These are phyloP conservation scores for Saccharomyces hybrid DNA, from an alignment of 1,139 yeast species.

Conservation along the genomic window DNA sequence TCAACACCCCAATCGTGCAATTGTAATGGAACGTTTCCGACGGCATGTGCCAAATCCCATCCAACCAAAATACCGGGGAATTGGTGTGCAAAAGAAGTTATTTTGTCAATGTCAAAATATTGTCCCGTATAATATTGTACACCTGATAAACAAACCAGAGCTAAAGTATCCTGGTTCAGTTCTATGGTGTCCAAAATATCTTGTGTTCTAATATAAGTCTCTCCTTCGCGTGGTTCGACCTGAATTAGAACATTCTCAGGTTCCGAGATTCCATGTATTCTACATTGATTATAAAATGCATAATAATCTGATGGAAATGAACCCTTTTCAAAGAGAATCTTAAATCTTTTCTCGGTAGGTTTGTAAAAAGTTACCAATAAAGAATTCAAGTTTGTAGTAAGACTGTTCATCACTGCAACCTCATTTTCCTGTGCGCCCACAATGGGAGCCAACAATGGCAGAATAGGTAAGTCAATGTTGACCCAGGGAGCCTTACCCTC, in stretches of 20 bases:
- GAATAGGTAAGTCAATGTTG: constrained; percentile 68
- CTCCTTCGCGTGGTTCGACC: constrained; percentile 48
- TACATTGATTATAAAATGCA: constrained; percentile 69
- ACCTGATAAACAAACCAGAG: constrained; percentile 37
- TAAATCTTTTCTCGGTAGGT: constrained; percentile 52
- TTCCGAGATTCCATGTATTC: constrained; percentile 43
- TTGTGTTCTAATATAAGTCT: constrained; percentile 50
- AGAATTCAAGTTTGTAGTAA: constrained; percentile 75
- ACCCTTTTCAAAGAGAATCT: constrained; percentile 73
- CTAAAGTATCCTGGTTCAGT: constrained; percentile 51
- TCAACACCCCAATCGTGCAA: constrained; percentile 87
- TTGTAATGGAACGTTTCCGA: constrained; percentile 68
- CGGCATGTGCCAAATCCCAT: constrained; percentile 96
- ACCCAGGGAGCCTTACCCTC: constrained; percentile 54
- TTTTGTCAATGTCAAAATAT: constrained; percentile 58
- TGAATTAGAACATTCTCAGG: constrained; percentile 57
- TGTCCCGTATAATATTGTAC: constrained; percentile 93
- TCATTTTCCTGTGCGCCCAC: constrained; percentile 70
- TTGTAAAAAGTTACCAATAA: constrained; percentile 65
- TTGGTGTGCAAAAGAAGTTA: constrained; percentile 53
- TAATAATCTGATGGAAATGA: constrained; percentile 92
- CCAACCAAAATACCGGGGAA: constrained; percentile 55
- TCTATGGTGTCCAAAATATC: constrained; percentile 53
- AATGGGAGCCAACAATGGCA: constrained; percentile 58
- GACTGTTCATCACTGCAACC: constrained; percentile 81